Evolutionary conservation across 805 yeast species (phyloP), one percentile per base, ranked within the genome.

Genomic region (Yarrowia sp.): DNA sequence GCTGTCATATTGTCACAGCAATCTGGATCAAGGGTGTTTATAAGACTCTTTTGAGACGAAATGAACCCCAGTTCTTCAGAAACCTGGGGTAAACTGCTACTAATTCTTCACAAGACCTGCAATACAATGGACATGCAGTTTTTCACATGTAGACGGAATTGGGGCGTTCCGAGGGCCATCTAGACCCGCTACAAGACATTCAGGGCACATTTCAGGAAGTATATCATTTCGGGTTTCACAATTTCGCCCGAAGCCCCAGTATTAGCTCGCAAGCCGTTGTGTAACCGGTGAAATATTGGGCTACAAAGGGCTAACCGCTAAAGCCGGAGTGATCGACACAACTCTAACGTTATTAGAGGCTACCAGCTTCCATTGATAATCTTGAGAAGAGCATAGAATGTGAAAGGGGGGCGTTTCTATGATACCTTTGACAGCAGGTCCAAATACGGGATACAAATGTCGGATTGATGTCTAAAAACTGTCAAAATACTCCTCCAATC

Each of bases 241-340:
- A 14, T 15, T 12, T 41, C 32, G 15, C 43, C 43, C 43, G 43
- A 41, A 41, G 32, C 32, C 32, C 7, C 14, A 46, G 5, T 12
- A 9, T 26, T 26, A 26, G 32, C 32, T 26, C 2, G 32, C 32
- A 10, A 19, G 12, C 32, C 35, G 32, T 22, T 19, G 9, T 53
- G 38, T 26, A 26, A 12, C 32, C 32, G 32, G 32, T 26, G 32
- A 26, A 26, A 26, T 26, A 26, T 11, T 12, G 35, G 26, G n/a
- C 16, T 53, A 3, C 32, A 26, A 26, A 26, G 32, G 32, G 32
- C 32, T 53, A 56, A 56, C 63, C 40, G 63, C 48, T 56, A 56
- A 56, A 41, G 48, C 63, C 63, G 63, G 46, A 41, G 48, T 41
- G 63, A 56, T 56, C 63, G 38, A 11, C 63, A 56, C 0, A 56